Evolutionary conservation across 257 asterid genomes (phyloP).

Genomic region (Capsicum pubescens): DNA sequence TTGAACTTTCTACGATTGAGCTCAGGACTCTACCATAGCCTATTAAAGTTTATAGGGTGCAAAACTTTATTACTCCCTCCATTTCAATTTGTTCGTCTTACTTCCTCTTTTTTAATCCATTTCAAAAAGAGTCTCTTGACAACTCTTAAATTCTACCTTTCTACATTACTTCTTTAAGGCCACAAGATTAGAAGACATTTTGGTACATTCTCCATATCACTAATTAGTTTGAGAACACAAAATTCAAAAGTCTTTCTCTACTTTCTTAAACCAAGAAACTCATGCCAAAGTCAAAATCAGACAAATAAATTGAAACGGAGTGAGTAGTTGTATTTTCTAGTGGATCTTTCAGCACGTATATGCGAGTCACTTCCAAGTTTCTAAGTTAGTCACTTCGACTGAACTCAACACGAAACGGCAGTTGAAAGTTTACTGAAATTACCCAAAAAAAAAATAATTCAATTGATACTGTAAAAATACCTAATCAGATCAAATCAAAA

Average conservation of each 20-base stretch:
- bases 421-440: background rate
- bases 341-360: background rate
- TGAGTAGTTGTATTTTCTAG: background rate
- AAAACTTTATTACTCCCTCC: background rate
- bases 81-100: too few relatives aligned
- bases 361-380: background rate
- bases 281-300: too few relatives aligned
- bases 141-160: too few relatives aligned
- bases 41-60: background rate
- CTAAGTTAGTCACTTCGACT: background rate
- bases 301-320: too few relatives aligned
- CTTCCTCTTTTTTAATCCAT: too few relatives aligned
- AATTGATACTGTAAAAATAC: background rate
- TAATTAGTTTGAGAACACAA: too few relatives aligned
- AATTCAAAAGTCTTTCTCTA: too few relatives aligned
- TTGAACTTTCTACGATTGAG: background rate
- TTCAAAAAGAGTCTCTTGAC: too few relatives aligned
- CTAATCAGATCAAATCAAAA: slow-evolving; percentile 9
- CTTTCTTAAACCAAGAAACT: too few relatives aligned
- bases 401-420: background rate
- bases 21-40: background rate
- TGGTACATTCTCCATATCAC: too few relatives aligned
- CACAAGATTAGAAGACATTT: too few relatives aligned
- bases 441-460: background rate
- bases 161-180: too few relatives aligned